Evolutionary conservation across 192 early-diverging fungal genomes (phyloP), one percentile per base, ranked within the genome.

Genomic region (Backusella macrospora): DNA sequence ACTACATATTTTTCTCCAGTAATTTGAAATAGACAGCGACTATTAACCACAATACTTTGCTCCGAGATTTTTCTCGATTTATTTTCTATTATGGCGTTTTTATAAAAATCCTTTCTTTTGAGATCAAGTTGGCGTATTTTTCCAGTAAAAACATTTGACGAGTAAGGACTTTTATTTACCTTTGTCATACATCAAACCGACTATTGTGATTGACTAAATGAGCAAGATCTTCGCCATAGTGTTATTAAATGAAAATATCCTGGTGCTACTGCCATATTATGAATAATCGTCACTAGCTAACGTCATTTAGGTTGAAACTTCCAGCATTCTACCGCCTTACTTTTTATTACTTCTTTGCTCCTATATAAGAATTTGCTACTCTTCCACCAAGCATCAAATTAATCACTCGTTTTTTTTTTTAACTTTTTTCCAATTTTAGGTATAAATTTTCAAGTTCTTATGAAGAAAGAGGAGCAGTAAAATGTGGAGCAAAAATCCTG

Each of bases 321-420:
- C 65, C 64, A 65, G 64, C 64, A 65, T 65, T 65, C 37, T 65
- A 65, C 42, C 42, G 42, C 64, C 64, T 65, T 65, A 40, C 29
- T 65, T 65, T 65, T 62, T 62, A n/a, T 65, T 65, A 34, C 29
- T 34, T 34, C 29, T 2, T 2, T 34, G 29, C 29, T 2, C 2
- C 29, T 34, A 34, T 34, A 34, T 34, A 34, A 34, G 2, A 1
- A 2, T 34, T 34, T 34, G 29, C 2, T 34, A 34, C 29, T 34
- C 29, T 2, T 34, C 29, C 29, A 34, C 29, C 29, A 34, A 34
- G 2, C 29, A 34, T 34, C 29, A 1, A 34, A 34, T 34, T 34
- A 1, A 34, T 34, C 29, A 2, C 29, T 34, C 29, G 2, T 34
- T 34, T 34, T 34, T 34, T 34, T 34, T 34, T 34, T 34, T 34